phyloP scores from a whole-genome alignment of 2,329 filamentous ascomycete genomes.

The Akanthomyces lecanii region DNA sequence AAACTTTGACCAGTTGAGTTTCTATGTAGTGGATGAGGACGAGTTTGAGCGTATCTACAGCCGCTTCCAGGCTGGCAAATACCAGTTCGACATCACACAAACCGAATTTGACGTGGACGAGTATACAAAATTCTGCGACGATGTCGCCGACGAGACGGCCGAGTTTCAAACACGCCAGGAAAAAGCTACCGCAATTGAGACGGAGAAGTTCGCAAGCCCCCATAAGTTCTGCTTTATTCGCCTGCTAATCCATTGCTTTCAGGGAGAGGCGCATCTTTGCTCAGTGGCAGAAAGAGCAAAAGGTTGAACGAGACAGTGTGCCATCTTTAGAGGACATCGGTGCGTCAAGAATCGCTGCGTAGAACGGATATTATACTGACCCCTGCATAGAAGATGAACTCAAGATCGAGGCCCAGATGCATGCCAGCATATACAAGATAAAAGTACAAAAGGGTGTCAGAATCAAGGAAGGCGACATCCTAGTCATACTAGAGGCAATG shows the following conservation, averaged over 20 bases:
- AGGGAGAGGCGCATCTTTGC: conserved; percentile 22
- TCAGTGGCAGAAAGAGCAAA: conserved; percentile 29
- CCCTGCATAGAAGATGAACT: conserved; percentile 25
- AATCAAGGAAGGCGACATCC: conserved; percentile 38
- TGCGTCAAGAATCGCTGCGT: background rate
- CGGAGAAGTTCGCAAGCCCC: conserved; percentile 21
- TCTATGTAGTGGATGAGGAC: conserved; percentile 27
- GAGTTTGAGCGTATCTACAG: conserved; percentile 26
- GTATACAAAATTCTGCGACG: conserved; percentile 24
- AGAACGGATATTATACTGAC: background rate
- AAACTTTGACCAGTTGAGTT: conserved; percentile 31
- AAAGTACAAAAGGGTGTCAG: conserved; percentile 38
- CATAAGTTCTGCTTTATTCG: too few species aligned
- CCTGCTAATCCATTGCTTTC: background rate
- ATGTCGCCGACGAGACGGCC: conserved; percentile 20
- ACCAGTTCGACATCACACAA: conserved; percentile 26
- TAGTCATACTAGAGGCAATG: conserved; percentile 52
- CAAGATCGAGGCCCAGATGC: conserved; percentile 38
- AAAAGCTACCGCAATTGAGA: conserved; percentile 19
- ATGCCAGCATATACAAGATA: conserved; percentile 53
- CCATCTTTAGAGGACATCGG: conserved; percentile 18
- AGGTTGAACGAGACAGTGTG: conserved; percentile 19
- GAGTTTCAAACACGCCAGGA: conserved; percentile 23
- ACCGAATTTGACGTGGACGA: conserved; percentile 29
- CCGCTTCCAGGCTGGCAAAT: conserved; percentile 28